Conservation (phyloP, 495 filamentous ascomycete genomes). For the Aspergillus homomorphus region DNA sequence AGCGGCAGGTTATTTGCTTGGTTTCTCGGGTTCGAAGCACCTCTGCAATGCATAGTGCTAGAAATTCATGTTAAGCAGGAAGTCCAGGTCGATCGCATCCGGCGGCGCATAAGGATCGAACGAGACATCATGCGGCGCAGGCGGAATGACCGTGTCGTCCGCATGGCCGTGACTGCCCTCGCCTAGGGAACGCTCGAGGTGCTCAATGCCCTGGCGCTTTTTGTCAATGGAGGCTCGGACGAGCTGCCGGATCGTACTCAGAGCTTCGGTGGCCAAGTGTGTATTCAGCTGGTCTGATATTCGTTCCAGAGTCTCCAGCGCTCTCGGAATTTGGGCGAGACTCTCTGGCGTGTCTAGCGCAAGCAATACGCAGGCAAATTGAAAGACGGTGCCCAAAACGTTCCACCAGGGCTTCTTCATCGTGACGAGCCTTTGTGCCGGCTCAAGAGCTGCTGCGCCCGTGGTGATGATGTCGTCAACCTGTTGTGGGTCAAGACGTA, state of each 20-base stretch:
- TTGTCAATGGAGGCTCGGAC: not conserved
- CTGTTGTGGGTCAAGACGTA: not conserved
- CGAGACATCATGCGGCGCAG: not conserved
- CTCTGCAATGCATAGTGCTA: not conserved
- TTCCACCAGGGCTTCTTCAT: not conserved
- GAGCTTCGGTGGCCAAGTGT: not conserved
- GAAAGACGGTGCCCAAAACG: constrained; percentile 1
- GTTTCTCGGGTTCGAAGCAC: not conserved
- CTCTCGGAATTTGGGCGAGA: not conserved
- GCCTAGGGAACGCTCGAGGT: constrained; percentile 1
- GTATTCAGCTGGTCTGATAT: not conserved
- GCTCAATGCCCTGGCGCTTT: not conserved
- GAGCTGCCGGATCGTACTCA: not conserved
- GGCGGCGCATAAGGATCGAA: not conserved
- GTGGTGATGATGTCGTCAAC: not conserved
- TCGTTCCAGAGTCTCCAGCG: not conserved
- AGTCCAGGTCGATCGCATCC: not conserved
- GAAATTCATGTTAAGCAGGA: not conserved
- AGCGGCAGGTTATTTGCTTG: not conserved
- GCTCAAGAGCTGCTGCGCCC: not conserved
- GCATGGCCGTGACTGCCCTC: not conserved
- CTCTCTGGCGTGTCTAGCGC: not conserved
- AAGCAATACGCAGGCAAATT: constrained; percentile 1
- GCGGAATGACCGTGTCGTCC: not conserved
- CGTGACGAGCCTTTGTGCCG: not conserved